Evolutionary conservation across 495 filamentous ascomycete species (phyloP), one percentile per base, ranked within the genome.

Genomic region (Cudoniella acicularis): DNA sequence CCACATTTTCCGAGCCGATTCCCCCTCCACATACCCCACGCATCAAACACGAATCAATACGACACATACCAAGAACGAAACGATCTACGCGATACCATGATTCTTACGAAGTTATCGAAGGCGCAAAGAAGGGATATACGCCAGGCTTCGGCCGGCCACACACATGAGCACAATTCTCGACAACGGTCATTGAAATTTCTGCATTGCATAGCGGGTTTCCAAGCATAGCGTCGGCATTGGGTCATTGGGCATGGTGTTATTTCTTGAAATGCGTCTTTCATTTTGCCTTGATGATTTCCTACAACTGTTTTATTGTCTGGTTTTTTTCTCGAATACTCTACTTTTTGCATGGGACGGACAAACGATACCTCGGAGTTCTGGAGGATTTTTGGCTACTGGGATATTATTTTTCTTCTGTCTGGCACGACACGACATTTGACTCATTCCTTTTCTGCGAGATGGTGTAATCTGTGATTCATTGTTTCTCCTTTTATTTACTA

Each of bases 81-180:
- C 47, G 57, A 59, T 20, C 57, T 49, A 48, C 53, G 60, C 63
- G 41, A 66, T 64, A 62, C 62, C 62, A 67, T 67, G 65, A 60
- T 52, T 53, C 27, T 60, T 13, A 67, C 52, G 65, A 67, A 54
- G 65, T 64, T 67, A 67, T 64, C 62, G 62, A 67, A 60, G 65
- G 56, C 65, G 61, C 65, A 67, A 61, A 64, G 54, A 59, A 64
- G 54, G 57, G 52, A 64, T 52, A 52, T 53, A 57, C 54, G 59
- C 17, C 56, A 50, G 56, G 59, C 55, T 50, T 43, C 57, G 49
- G 49, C 64, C 56, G 23, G 16, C 17, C 42, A 52, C 45, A 62
- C 46, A 26, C n/a, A 64, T 23, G 59, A 56, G 49, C 59, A 60
- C 53, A 41, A 51, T 48, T 55, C 30, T 55, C 56, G 43, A 13